A percentile compares a stretch with the other conserved stretches of the same genome.
phyloP scores from a whole-genome alignment of 225 moss, liverwort and hornwort genomes.

The Polytrichum formosum region DNA sequence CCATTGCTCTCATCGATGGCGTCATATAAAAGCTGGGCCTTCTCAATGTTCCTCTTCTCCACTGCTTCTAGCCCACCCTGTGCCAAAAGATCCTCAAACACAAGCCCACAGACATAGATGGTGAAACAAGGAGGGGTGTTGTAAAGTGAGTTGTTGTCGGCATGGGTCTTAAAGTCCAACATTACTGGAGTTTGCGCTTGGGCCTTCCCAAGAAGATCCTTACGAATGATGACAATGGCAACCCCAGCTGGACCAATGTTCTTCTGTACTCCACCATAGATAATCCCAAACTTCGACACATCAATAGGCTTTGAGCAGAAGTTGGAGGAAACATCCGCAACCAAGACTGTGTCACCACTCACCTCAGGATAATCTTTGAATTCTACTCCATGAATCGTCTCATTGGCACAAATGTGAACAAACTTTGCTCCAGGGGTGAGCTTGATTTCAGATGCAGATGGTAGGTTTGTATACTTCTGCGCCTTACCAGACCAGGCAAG shows the following conservation, averaged over 20 bases:
- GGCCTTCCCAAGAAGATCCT: conserved; percentile 70
- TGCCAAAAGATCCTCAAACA: conserved; percentile 87
- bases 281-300: conserved; percentile 92
- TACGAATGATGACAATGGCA: conserved; percentile 78
- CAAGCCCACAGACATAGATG: conserved; percentile 92
- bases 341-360: conserved; percentile 63
- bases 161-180: conserved; percentile 94
- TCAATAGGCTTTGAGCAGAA: conserved; percentile 98
- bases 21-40: conserved; percentile 83
- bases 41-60: conserved; percentile 78
- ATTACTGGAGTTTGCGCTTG: conserved; percentile 76
- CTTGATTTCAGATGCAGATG: conserved; percentile 61
- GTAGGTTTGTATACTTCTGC: conserved; percentile 82
- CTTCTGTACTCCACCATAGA: conserved; percentile 97
- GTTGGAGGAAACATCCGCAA: conserved; percentile 94
- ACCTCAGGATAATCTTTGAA: conserved; percentile 90
- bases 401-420: conserved; percentile 92
- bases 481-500: conserved; percentile 91
- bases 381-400: conserved; percentile 99
- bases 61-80: conserved; percentile 85
- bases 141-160: conserved; percentile 85
- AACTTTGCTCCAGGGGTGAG: conserved; percentile 79
- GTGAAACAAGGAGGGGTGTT: conserved; percentile 97
- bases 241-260: conserved; percentile 98
- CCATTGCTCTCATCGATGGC: conserved; percentile 83